These are phyloP conservation scores for Fraxinus nigra DNA, from an alignment of 305 asterid species.

Conservation along the genomic window DNA sequence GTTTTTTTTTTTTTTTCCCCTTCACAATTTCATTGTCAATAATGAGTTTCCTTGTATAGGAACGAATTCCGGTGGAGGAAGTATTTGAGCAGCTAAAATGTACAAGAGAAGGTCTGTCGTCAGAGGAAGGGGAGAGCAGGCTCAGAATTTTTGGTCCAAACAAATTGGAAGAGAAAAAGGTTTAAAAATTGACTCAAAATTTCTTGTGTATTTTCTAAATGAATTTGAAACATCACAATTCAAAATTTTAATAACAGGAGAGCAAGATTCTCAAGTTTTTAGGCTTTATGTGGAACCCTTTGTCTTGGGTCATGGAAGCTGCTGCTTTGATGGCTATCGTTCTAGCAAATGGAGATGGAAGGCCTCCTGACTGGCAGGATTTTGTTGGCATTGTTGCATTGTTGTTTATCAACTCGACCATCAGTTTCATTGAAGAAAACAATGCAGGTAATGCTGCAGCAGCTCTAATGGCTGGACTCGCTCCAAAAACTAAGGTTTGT, in stretches of 20 bases:
- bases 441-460: slow-evolving; percentile 72
- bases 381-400: slow-evolving; percentile 54
- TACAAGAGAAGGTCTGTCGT: slow-evolving; percentile 41
- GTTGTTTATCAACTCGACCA: slow-evolving; percentile 54
- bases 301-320: slow-evolving; percentile 73
- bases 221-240: neutral
- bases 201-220: neutral
- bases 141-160: slow-evolving; percentile 51
- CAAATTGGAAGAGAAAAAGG: slow-evolving; percentile 62
- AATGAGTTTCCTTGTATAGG: slow-evolving; percentile 32
- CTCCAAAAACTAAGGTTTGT: slow-evolving; percentile 55
- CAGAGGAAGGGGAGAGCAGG: slow-evolving; percentile 50
- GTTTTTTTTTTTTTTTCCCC: too few species aligned
- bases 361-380: slow-evolving; percentile 67
- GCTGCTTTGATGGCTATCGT: slow-evolving; percentile 65
- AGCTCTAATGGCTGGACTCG: slow-evolving; percentile 65
- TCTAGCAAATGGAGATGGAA: slow-evolving; percentile 51
- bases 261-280: slow-evolving; percentile 61
- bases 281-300: slow-evolving; percentile 70
- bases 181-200: neutral
- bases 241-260: slow-evolving; percentile 34
- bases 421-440: slow-evolving; percentile 63
- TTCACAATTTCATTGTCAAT: neutral
- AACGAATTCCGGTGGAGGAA: slow-evolving; percentile 50
- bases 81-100: slow-evolving; percentile 58